Percentiles rank a stretch among this genome's conserved stretches.
Evolutionary conservation across 805 yeast species (phyloP).

Genomic region (Isabelozyma pseudorhagii): DNA sequence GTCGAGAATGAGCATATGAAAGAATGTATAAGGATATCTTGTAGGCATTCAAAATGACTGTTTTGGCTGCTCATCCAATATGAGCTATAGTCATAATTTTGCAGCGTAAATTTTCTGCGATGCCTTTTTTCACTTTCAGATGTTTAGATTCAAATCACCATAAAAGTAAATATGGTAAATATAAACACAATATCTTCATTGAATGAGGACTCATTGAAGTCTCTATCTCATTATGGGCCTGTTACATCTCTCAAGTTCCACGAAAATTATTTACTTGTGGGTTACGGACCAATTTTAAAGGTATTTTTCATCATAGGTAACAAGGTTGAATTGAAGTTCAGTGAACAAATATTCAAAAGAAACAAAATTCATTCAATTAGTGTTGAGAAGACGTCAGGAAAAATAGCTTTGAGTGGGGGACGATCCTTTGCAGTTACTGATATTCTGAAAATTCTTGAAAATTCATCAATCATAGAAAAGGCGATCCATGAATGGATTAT

Average conservation of each 20-base stretch:
- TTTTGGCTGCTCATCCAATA: too few species aligned
- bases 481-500: slow-evolving; percentile 80
- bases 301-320: slow-evolving; percentile 42
- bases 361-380: slow-evolving; percentile 83
- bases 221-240: slow-evolving; percentile 57
- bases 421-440: slow-evolving; percentile 54
- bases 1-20: too few species aligned
- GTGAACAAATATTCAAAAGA: slow-evolving; percentile 52
- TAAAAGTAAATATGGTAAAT: not conserved
- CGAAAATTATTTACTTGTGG: slow-evolving; percentile 45
- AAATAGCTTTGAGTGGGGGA: slow-evolving; percentile 62
- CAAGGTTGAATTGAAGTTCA: slow-evolving; percentile 29
- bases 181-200: slow-evolving; percentile 12
- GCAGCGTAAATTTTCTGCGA: not conserved
- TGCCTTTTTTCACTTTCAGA: not conserved
- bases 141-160: not conserved
- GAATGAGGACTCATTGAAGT: slow-evolving; percentile 13
- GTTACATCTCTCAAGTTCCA: slow-evolving; percentile 58
- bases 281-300: slow-evolving; percentile 68
- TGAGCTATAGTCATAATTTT: too few species aligned
- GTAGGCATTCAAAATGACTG: too few species aligned
- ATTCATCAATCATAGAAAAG: slow-evolving; percentile 32
- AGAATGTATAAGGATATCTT: too few species aligned
- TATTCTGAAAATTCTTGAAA: slow-evolving; percentile 24
- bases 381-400: slow-evolving; percentile 22